Percentiles rank a stretch among this genome's conserved stretches.
Conservation (phyloP, 371 early-diverging fungal genomes). For the Mortierella sp. region DNA sequence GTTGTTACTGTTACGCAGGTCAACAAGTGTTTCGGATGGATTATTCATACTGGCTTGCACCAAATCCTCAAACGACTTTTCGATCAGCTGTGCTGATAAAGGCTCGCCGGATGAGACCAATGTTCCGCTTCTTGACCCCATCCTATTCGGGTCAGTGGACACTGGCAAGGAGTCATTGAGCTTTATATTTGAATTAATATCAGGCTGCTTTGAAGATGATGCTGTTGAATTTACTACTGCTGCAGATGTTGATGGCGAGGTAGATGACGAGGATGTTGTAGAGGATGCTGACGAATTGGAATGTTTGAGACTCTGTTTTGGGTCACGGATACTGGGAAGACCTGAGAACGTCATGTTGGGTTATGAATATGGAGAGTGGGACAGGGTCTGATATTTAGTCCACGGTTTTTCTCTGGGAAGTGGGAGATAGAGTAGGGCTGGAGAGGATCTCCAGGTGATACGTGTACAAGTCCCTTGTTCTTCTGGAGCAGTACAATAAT, state of each 20-base stretch:
- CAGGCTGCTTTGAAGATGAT: not conserved
- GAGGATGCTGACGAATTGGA: slow-evolving; percentile 16
- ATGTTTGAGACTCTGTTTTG: slow-evolving; percentile 40
- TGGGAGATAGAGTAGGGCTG: not conserved
- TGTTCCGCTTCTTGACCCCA: not conserved
- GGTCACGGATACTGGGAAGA: slow-evolving; percentile 47
- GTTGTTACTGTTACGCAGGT: not conserved
- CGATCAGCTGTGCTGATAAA: slow-evolving; percentile 14
- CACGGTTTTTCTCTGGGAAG: not conserved
- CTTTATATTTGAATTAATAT: not conserved
- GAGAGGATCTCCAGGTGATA: slow-evolving; percentile 4
- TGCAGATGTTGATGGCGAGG: slow-evolving; percentile 20
- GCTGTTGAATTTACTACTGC: slow-evolving; percentile 3
- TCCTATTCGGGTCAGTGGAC: not conserved
- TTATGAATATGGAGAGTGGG: not conserved
- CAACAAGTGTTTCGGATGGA: not conserved
- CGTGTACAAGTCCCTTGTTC: not conserved
- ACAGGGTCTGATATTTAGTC: not conserved
- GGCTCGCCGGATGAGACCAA: not conserved
- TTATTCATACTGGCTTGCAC: slow-evolving; percentile 15
- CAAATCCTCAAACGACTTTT: slow-evolving; percentile 34
- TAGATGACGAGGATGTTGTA: slow-evolving; percentile 11
- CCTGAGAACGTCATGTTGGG: slow-evolving; percentile 53
- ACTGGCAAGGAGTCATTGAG: not conserved
- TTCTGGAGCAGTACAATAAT: too few species aligned